Evolutionary conservation across 768 basidiomycete genomes (phyloP).

Genomic region (Obba rivulosa): DNA sequence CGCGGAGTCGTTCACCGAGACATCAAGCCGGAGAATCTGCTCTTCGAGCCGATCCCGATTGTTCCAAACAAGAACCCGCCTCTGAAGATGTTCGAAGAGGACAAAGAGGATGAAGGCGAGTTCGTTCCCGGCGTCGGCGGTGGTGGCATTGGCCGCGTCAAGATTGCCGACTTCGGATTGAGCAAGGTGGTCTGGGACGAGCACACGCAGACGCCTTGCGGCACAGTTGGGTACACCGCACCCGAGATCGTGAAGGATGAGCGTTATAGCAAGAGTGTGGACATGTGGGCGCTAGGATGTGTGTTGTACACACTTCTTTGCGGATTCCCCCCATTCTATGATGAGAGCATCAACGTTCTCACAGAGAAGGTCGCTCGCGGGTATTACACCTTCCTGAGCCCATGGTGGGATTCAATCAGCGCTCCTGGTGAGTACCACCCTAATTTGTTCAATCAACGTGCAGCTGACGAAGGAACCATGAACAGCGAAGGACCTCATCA

Average conservation of each 20-base stretch:
- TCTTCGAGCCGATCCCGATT: constrained; percentile 91
- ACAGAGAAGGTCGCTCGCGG: constrained; percentile 98
- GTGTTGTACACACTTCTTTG: constrained; percentile 98
- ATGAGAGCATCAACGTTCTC: constrained; percentile 95
- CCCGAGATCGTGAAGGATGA: constrained; percentile 99
- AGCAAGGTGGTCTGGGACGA: constrained; percentile 99
- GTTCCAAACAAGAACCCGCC: constrained; percentile 74
- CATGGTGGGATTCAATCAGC: constrained; percentile 99
- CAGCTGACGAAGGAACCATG: neutral
- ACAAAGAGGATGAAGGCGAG: constrained; percentile 98
- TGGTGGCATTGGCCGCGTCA: constrained; percentile 95
- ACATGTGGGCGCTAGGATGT: constrained; percentile 99
- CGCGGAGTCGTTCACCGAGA: constrained; percentile 98
- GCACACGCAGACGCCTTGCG: constrained; percentile 98
- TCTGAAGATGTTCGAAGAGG: constrained; percentile 90
- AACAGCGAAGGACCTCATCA: constrained; percentile 90
- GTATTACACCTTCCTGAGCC: constrained; percentile 96
- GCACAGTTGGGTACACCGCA: constrained; percentile 99
- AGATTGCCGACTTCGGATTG: constrained; percentile 98
- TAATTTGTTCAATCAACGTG: neutral
- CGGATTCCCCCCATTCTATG: constrained; percentile 98
- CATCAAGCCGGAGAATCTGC: constrained; percentile 96
- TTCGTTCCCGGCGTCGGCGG: constrained; percentile 90
- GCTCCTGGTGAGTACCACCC: constrained; percentile 48
- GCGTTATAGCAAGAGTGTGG: constrained; percentile 92